These are phyloP conservation scores for Acanthamoeba culbertsoni DNA, from an alignment of 208 protist species.

Conservation along the genomic window DNA sequence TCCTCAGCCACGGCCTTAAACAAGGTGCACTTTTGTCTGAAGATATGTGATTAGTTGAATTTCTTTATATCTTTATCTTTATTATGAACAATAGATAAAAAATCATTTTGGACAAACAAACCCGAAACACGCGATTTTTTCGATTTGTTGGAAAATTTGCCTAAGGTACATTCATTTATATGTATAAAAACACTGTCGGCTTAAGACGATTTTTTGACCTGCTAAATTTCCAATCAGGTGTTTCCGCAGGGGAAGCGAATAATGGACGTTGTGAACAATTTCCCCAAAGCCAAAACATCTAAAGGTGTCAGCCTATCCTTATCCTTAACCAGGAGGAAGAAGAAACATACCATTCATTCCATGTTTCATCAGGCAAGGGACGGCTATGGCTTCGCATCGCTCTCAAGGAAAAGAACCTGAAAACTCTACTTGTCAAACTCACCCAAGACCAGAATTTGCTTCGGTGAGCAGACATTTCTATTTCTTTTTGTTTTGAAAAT, in stretches of 20 bases:
- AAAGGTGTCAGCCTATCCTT: too few relatives aligned
- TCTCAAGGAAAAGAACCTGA: slow-evolving; percentile 26
- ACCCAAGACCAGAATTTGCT: not conserved
- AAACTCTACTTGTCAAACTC: not conserved
- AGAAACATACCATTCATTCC: too few relatives aligned
- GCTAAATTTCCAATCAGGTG: too few relatives aligned
- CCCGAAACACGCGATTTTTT: slow-evolving; percentile 4
- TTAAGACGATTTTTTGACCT: too few relatives aligned
- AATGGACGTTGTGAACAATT: not conserved
- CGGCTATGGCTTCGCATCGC: slow-evolving; percentile 23
- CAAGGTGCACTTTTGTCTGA: not conserved
- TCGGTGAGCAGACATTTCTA: not conserved
- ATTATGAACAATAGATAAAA: not conserved
- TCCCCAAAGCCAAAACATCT: not conserved
- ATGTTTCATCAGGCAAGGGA: slow-evolving; percentile 48
- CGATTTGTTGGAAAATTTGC: not conserved
- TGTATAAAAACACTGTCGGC: too few relatives aligned
- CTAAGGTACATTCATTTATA: not conserved
- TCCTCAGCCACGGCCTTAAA: not conserved
- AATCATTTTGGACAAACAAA: not conserved
- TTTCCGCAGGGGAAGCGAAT: not conserved
- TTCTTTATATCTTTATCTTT: not conserved
- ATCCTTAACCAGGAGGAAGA: too few relatives aligned
- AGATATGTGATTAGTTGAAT: not conserved
- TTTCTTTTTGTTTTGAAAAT: not conserved